Conservation (phyloP, 2,329 filamentous ascomycete species). For the Trichoderma oligosporum region DNA sequence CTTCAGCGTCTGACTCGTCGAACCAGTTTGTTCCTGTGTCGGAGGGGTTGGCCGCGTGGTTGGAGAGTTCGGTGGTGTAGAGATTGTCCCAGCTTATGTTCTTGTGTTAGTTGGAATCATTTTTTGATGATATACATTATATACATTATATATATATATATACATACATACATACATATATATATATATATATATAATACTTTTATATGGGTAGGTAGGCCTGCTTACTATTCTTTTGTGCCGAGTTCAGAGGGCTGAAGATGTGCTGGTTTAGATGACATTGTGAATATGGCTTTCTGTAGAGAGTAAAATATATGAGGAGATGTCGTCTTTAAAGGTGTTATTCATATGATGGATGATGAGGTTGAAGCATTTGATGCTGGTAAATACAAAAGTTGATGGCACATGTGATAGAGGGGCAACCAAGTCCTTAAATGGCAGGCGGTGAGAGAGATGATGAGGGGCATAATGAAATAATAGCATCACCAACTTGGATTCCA, state of each 20-base stretch:
- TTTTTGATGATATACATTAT: too few species aligned
- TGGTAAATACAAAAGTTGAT: background rate
- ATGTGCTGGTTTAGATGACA: constrained; percentile 50
- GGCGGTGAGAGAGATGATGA: constrained; percentile 20
- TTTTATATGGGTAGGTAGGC: constrained; percentile 7
- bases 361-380: too few species aligned
- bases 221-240: constrained; percentile 80
- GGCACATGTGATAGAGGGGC: constrained; percentile 25
- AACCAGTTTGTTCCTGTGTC: constrained; percentile 96
- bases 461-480: background rate
- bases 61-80: constrained; percentile 67
- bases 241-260: constrained; percentile 77
- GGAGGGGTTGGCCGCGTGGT: constrained; percentile 66
- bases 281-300: background rate
- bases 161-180: too few species aligned
- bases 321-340: too few species aligned
- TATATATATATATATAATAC: background rate
- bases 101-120: background rate
- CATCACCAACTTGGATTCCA: background rate
- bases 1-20: constrained; percentile 83
- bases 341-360: too few species aligned
- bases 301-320: too few species aligned
- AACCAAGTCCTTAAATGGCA: constrained; percentile 22
- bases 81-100: constrained; percentile 66
- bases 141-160: too few species aligned